Evolutionary conservation across 495 filamentous ascomycete genomes (phyloP).

Genomic region (Neurospora africana): DNA sequence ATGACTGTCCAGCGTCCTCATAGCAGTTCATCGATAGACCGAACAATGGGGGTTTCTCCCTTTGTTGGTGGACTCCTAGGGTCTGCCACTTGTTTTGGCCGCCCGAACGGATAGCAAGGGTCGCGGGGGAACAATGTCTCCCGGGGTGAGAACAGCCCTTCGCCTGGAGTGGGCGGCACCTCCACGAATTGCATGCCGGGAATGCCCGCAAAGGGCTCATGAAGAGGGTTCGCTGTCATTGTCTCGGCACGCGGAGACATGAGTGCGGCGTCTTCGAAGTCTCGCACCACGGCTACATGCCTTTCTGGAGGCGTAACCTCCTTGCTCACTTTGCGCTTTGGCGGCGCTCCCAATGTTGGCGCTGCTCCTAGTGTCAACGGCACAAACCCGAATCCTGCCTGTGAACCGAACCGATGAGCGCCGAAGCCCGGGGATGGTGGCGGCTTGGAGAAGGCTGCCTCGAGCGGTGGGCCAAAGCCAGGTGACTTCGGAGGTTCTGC

Average conservation of each 20-base stretch:
- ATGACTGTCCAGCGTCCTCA: slow-evolving; percentile 10
- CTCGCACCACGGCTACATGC: slow-evolving; percentile 19
- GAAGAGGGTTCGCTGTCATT: slow-evolving; percentile 45
- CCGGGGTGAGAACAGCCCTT: slow-evolving; percentile 39
- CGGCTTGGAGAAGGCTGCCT: slow-evolving; percentile 18
- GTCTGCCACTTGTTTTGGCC: slow-evolving; percentile 39
- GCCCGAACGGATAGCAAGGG: slow-evolving; percentile 35
- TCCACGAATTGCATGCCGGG: slow-evolving; percentile 38
- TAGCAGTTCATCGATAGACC: slow-evolving; percentile 52
- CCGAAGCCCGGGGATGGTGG: slow-evolving; percentile 33
- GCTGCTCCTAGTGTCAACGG: slow-evolving; percentile 17
- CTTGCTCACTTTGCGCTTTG: slow-evolving; percentile 5
- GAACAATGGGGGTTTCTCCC: slow-evolving; percentile 55
- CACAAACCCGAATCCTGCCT: slow-evolving; percentile 24
- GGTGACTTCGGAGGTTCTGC: slow-evolving; percentile 11
- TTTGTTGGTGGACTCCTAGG: slow-evolving; percentile 54
- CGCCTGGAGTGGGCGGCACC: slow-evolving; percentile 32
- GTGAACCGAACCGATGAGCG: slow-evolving; percentile 22
- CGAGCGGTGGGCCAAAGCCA: slow-evolving; percentile 6
- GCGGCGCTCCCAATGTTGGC: slow-evolving; percentile 6
- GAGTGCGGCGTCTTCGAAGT: slow-evolving; percentile 29
- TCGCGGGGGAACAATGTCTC: slow-evolving; percentile 41
- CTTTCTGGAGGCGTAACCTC: slow-evolving; percentile 14
- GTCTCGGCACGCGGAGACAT: slow-evolving; percentile 42
- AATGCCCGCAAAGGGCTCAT: slow-evolving; percentile 25